Percentiles rank a stretch among this genome's conserved stretches.
Conservation (phyloP, 2,329 filamentous ascomycete genomes). For the Aquanectria penicillioides region DNA sequence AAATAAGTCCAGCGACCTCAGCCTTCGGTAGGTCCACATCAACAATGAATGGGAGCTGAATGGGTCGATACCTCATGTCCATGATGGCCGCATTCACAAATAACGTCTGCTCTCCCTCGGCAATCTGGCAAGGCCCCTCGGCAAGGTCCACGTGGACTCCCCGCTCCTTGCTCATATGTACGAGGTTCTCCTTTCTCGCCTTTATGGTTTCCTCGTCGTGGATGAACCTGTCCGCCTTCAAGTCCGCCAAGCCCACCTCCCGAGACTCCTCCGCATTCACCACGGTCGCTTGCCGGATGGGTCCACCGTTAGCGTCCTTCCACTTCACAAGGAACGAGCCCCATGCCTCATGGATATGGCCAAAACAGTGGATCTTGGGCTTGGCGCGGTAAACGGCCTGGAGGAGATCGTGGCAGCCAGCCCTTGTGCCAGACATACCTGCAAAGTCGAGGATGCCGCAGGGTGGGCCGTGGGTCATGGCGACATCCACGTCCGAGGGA, state of each 20-base stretch:
- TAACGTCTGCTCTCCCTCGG: slow-evolving; percentile 59
- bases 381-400: slow-evolving; percentile 53
- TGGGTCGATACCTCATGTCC: slow-evolving; percentile 51
- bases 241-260: slow-evolving; percentile 47
- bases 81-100: slow-evolving; percentile 70
- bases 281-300: slow-evolving; percentile 35
- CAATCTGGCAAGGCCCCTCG: slow-evolving; percentile 43
- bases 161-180: slow-evolving; percentile 38
- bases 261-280: slow-evolving; percentile 55
- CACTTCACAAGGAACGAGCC: slow-evolving; percentile 65
- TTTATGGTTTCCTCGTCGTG: slow-evolving; percentile 26
- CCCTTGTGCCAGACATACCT: slow-evolving; percentile 36
- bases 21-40: slow-evolving; percentile 55
- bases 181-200: slow-evolving; percentile 29
- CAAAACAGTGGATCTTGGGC: slow-evolving; percentile 65
- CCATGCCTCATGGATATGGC: slow-evolving; percentile 70
- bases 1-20: not conserved
- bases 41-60: slow-evolving; percentile 64
- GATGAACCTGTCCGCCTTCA: slow-evolving; percentile 31
- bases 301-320: slow-evolving; percentile 41
- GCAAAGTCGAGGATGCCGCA: slow-evolving; percentile 59
- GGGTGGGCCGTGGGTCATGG: slow-evolving; percentile 66
- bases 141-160: slow-evolving; percentile 52
- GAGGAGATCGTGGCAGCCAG: slow-evolving; percentile 58
- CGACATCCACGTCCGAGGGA: slow-evolving; percentile 52